Percentiles rank a stretch among this genome's conserved stretches.
These are phyloP conservation scores for Hyphopichia fennica DNA, from an alignment of 1,139 yeast species.

Conservation along the genomic window DNA sequence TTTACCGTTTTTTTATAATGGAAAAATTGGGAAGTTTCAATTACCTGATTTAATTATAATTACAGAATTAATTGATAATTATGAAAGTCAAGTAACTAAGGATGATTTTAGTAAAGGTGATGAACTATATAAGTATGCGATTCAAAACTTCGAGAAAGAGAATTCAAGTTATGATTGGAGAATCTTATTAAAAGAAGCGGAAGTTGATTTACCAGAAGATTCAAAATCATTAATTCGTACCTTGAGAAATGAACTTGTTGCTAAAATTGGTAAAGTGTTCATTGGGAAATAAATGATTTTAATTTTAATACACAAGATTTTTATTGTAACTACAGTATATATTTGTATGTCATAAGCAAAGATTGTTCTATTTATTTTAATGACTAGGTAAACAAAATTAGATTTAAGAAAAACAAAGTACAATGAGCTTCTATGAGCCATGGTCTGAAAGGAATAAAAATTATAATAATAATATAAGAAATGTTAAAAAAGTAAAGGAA, in stretches of 20 bases:
- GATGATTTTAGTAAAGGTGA: slow-evolving; percentile 32
- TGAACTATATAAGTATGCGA: slow-evolving; percentile 31
- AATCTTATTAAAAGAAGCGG: slow-evolving; percentile 14
- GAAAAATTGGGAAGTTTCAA: slow-evolving; percentile 26
- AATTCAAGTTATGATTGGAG: slow-evolving; percentile 37
- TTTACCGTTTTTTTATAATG: slow-evolving; percentile 39
- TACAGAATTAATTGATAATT: slow-evolving; percentile 49
- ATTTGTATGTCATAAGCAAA: background rate
- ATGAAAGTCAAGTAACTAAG: slow-evolving; percentile 29
- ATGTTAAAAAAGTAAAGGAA: background rate
- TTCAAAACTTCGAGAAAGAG: slow-evolving; percentile 21
- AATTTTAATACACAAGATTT: too few relatives aligned
- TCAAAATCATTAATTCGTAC: slow-evolving; percentile 23
- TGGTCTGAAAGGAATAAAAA: background rate
- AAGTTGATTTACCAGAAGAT: slow-evolving; percentile 21
- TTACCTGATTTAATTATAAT: slow-evolving; percentile 48
- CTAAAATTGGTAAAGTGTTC: slow-evolving; percentile 42
- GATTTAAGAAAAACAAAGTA: background rate
- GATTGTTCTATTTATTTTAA: background rate
- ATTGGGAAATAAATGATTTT: slow-evolving; percentile 10
- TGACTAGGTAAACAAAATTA: background rate
- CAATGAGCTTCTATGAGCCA: background rate
- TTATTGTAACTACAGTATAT: background rate
- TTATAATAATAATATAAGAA: background rate
- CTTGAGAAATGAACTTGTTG: slow-evolving; percentile 34